phyloP scores from a whole-genome alignment of 176 grass and related monocot genomes.

The Alopecurus myosuroides region DNA sequence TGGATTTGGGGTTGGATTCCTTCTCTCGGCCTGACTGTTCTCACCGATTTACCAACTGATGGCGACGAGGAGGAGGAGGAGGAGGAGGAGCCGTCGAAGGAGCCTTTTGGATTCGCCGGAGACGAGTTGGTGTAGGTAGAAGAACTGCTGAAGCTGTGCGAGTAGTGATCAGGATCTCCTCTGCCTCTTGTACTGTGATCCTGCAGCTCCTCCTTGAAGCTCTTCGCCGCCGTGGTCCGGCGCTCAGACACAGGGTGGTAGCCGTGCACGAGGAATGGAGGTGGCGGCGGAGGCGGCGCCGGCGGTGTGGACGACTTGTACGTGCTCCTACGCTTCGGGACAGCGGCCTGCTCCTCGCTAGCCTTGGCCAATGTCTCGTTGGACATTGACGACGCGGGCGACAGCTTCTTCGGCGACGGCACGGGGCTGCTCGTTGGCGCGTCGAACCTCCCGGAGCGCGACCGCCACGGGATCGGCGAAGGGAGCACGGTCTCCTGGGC shows the following conservation, averaged over 20 bases:
- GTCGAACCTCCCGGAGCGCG: slow-evolving; percentile 48
- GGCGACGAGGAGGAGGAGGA: neutral
- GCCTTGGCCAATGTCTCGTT: slow-evolving; percentile 42
- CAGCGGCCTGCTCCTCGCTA: slow-evolving; percentile 33
- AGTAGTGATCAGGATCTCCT: neutral
- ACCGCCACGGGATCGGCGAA: slow-evolving; percentile 89
- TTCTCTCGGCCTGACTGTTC: slow-evolving; percentile 54
- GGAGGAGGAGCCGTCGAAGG: slow-evolving; percentile 28
- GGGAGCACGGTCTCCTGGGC: slow-evolving; percentile 47
- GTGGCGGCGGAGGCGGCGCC: slow-evolving; percentile 64
- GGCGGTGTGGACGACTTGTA: slow-evolving; percentile 46
- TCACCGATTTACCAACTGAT: slow-evolving; percentile 43
- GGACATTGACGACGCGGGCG: slow-evolving; percentile 46
- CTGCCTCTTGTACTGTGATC: slow-evolving; percentile 47
- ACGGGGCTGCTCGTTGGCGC: slow-evolving; percentile 24
- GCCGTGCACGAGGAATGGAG: slow-evolving; percentile 50
- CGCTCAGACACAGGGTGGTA: slow-evolving; percentile 41
- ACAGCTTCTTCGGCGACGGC: slow-evolving; percentile 29
- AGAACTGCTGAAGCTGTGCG: neutral
- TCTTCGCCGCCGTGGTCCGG: slow-evolving; percentile 34
- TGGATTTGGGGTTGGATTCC: slow-evolving; percentile 16
- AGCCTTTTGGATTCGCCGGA: slow-evolving; percentile 42
- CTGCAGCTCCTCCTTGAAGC: slow-evolving; percentile 86
- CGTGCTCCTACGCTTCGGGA: slow-evolving; percentile 34
- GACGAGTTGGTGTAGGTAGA: slow-evolving; percentile 34